Base-by-base conservation (phyloP, 2,329 filamentous ascomycete species). In the Clonostachys byssicola region DNA sequence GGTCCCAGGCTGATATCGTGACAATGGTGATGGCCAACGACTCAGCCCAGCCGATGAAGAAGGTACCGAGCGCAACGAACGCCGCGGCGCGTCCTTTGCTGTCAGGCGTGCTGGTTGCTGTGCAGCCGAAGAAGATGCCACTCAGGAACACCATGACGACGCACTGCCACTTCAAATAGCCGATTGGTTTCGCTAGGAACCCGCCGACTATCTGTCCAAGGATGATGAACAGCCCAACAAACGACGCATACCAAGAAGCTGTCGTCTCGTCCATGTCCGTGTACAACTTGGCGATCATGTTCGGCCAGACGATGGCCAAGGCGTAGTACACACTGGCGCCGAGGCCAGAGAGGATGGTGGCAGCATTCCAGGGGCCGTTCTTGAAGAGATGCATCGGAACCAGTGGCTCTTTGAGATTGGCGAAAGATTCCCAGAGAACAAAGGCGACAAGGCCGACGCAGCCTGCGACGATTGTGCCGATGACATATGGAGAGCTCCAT, bases 311-410 rank as follows among this genome's bases (percentile, higher is more conserved):
- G 16, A 68, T 61, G 30, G 63, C 62, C 39, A 67, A 60, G 42
- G 61, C 65, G 46, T 67, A 68, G 55, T 67, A 68, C 12, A 66
- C 58, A 40, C 60, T 61, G n/a, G 65, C 64, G 16, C 63, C 65
- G 5, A 68, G 54, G 16, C 62, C 62, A 9, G 59, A 58, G 20
- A 64, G 49, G 34, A 67, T 52, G 17, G 59, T 58, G 10, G 58
- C 56, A 8, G 63, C 59, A 30, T 60, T 58, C 58, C 62, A 64
- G 17, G 49, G 53, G 23, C 52, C 51, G 52, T 68, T 65, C 30
- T 52, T 54, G 54, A 68, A 67, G 18, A 66, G 51, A 45, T 61
- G 57, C 56, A 67, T 61, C 8, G 63, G 65, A 12, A 69, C 56
- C 16, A 68, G 54, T 4, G 65, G 65, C 50, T 69, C 63, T 40